Evolutionary conservation across 805 yeast genomes (phyloP), one percentile per base, ranked within the genome.

Genomic region (Suhomyces prunicola): DNA sequence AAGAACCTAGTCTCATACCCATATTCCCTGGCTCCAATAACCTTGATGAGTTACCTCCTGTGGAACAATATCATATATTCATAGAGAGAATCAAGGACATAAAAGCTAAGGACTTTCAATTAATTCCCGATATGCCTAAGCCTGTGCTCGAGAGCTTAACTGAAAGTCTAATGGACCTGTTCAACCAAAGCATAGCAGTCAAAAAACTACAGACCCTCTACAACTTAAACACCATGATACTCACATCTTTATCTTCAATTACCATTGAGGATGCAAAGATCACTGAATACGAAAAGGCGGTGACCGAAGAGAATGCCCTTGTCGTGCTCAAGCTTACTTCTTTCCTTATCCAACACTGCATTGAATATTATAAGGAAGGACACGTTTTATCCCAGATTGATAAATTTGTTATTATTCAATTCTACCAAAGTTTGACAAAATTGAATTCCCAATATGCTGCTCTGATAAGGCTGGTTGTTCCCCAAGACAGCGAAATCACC

Each of bases 141-240:
- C 13, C 36, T 6, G 13, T 46, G 7, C 13, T 23, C 10, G 52
- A 46, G 2, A 24, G 17, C 29, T 26, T 42, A 4, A 39, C 45
- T 44, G 23, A 26, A 10, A 17, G 24, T 2, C 22, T 50, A 19
- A 29, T 47, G 12, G 29, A 19, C 3, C 60, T 62, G 31, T 67
- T 70, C 48, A 62, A 63, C 10, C 45, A 55, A 6, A 63, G 61
- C 27, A 13, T 44, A 1, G 46, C 26, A 1, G 58, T 69, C n/a
- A 58, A 55, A 22, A 40, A 47, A 6, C 53, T 63, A 41, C 76
- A 72, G 47, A 46, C 50, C 3, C 46, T 56, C 9, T 65, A 54
- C 39, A 63, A 62, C 27, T 54, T 68, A 31, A 68, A 71, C 53
- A 24, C 57, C 12, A 57, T 63, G 6, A 42, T 66, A 6, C 36